Conservation (phyloP, 192 early-diverging fungal species). For the Physocladia obscura region DNA sequence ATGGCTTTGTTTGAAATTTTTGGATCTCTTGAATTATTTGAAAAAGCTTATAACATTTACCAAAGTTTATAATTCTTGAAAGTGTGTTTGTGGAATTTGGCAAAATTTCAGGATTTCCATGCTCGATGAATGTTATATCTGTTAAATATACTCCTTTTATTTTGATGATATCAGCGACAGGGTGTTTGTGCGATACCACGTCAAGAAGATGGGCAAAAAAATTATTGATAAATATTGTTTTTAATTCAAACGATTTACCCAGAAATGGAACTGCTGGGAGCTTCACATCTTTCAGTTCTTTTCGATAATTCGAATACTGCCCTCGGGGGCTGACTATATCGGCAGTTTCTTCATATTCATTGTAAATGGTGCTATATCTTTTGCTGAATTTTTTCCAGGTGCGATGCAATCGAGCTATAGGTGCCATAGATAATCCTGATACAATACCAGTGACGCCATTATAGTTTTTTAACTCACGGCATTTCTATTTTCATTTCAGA, state of each 20-base stretch:
- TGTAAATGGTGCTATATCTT: slow-evolving; percentile 39
- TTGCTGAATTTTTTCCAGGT: slow-evolving; percentile 52
- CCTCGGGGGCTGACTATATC: slow-evolving; percentile 51
- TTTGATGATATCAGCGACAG: too few species aligned
- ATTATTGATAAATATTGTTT: slow-evolving; percentile 3
- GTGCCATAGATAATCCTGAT: slow-evolving; percentile 52
- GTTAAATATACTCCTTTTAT: slow-evolving; percentile 53
- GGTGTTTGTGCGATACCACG: background rate
- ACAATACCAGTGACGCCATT: slow-evolving; percentile 58
- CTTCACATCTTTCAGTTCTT: slow-evolving; percentile 49
- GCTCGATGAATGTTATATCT: slow-evolving; percentile 47
- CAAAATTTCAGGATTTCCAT: slow-evolving; percentile 48
- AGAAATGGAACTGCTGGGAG: slow-evolving; percentile 56
- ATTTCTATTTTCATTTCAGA: slow-evolving; percentile 36
- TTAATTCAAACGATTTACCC: slow-evolving; percentile 24
- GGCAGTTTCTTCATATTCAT: slow-evolving; percentile 43
- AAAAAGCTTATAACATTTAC: slow-evolving; percentile 56
- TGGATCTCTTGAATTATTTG: slow-evolving; percentile 47
- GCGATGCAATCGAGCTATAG: slow-evolving; percentile 54
- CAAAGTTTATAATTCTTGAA: slow-evolving; percentile 54
- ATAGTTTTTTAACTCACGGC: slow-evolving; percentile 56
- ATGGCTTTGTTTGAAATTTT: slow-evolving; percentile 43
- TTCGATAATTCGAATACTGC: slow-evolving; percentile 61
- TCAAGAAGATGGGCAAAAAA: background rate
- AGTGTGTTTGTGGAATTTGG: slow-evolving; percentile 34